Conservation (phyloP, 148 eudicot species). For the Camellia sinensis region DNA sequence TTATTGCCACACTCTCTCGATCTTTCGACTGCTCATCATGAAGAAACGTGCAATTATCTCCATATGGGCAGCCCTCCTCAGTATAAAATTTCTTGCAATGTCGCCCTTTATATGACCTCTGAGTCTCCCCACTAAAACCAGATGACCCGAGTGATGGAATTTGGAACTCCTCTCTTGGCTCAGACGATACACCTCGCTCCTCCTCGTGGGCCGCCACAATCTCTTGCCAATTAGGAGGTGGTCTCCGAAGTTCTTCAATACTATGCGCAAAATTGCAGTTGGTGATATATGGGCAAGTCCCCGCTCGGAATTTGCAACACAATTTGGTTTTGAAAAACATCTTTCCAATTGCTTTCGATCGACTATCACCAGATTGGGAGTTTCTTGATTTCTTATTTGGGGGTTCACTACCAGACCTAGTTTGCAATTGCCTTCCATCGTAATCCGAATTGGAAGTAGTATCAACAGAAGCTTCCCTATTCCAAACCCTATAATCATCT, state of each 20-base stretch:
- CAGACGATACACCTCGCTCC: slow-evolving; percentile 27
- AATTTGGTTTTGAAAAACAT: slow-evolving; percentile 94
- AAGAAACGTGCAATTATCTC: slow-evolving; percentile 80
- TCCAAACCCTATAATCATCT: slow-evolving; percentile 48
- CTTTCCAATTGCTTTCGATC: slow-evolving; percentile 84
- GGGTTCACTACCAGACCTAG: slow-evolving; percentile 52
- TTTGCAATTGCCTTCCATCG: slow-evolving; percentile 30
- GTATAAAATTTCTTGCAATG: slow-evolving; percentile 90
- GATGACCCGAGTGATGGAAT: slow-evolving; percentile 64
- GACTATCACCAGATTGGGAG: slow-evolving; percentile 37
- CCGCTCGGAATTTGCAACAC: slow-evolving; percentile 86
- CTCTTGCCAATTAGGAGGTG: slow-evolving; percentile 96
- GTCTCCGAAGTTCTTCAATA: slow-evolving; percentile 85
- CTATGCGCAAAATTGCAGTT: slow-evolving; percentile 96
- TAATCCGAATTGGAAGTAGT: slow-evolving; percentile 30
- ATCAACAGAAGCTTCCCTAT: slow-evolving; percentile 32
- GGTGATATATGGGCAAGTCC: slow-evolving; percentile 85
- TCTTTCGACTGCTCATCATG: slow-evolving; percentile 90
- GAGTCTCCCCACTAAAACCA: slow-evolving; percentile 49
- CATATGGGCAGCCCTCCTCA: slow-evolving; percentile 94
- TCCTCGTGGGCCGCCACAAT: slow-evolving; percentile 74
- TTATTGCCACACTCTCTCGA: slow-evolving; percentile 71
- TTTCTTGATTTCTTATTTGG: slow-evolving; percentile 62
- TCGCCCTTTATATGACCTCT: slow-evolving; percentile 83
- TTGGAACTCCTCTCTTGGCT: slow-evolving; percentile 78